Evolutionary conservation across 2,329 filamentous ascomycete species (phyloP), one percentile per base, ranked within the genome.

Genomic region (Aspergillus fumigatus): DNA sequence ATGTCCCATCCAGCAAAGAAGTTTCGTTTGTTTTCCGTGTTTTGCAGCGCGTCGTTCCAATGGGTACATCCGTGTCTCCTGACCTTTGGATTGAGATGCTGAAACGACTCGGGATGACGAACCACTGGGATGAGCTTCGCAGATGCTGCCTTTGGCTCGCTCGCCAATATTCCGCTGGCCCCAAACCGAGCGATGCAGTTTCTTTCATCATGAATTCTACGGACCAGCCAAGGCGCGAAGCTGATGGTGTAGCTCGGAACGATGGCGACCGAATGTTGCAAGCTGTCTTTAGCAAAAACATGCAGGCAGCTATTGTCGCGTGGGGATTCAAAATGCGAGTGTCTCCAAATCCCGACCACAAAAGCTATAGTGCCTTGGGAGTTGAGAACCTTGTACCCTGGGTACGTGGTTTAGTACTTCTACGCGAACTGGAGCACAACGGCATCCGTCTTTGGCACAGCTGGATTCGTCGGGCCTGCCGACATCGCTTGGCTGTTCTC

Each of bases 31-130:
- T 82, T 49, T 72, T 79, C 3, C 78, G 77, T 29, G 68, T 82
- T 21, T 72, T 81, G 32, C 76, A 81, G 54, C 71, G 73, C 49
- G 72, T 82, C 45, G 74, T 83, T 51, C 70, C 77, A 58, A 72
- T 69, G 41, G 78, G 77, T 19, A 71, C 71, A 54, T 61, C 70
- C 54, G 72, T 82, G 25, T 73, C 72, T 23, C 70, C 75, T 3
- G 69, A 60, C 26, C 65, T 74, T 17, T 88, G 85, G 86, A 70
- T 73, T 49, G 84, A 87, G 65, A 73, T 86, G 9, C 65, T 88
- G 45, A 82, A 82, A 48, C 79, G 84, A 27, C 78, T 83, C 48
- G 86, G 85, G 3, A 86, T 84, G 81, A 67, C 73, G 8, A 74
- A 79, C 7, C 75, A 78, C 17, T 78, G 84, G 64, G 65, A 77